These are phyloP conservation scores for Beta macrorhiza DNA, from an alignment of 179 eudicot genomes.

Conservation along the genomic window DNA sequence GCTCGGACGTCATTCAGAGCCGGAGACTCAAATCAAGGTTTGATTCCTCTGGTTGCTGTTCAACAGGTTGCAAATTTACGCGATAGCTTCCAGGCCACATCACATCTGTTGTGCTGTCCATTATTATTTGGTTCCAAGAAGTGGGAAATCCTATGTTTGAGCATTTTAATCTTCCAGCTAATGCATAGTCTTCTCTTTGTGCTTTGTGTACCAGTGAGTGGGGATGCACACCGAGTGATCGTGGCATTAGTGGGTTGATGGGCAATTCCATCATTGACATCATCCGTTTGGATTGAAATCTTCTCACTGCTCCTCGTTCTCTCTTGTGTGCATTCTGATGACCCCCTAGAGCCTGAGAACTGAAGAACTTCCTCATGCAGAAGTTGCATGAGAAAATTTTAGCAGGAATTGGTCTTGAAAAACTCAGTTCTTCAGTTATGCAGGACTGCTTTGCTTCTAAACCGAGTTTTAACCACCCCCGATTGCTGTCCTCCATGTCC, in stretches of 20 bases:
- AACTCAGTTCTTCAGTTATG: slow-evolving; percentile 24
- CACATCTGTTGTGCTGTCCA: slow-evolving; percentile 22
- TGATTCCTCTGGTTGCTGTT: slow-evolving; percentile 28
- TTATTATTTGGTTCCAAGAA: slow-evolving; percentile 21
- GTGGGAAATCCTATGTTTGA: slow-evolving; percentile 25
- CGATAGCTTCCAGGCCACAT: slow-evolving; percentile 63
- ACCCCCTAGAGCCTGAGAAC: slow-evolving; percentile 65
- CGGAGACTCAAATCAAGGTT: slow-evolving; percentile 52
- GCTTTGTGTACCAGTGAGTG: slow-evolving; percentile 56
- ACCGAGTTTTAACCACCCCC: slow-evolving; percentile 52
- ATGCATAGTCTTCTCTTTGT: slow-evolving; percentile 33
- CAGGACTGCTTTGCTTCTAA: slow-evolving; percentile 30
- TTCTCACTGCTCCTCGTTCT: slow-evolving; percentile 53
- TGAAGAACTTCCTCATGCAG: slow-evolving; percentile 58
- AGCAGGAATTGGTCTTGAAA: slow-evolving; percentile 30
- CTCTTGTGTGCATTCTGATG: slow-evolving; percentile 70
- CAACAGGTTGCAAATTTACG: slow-evolving; percentile 29
- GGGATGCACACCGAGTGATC: slow-evolving; percentile 51
- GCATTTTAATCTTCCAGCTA: slow-evolving; percentile 35
- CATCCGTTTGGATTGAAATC: slow-evolving; percentile 51
- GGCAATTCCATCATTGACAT: slow-evolving; percentile 41
- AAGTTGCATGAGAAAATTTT: slow-evolving; percentile 61
- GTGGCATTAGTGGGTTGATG: slow-evolving; percentile 33
- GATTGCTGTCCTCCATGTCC: slow-evolving; percentile 20
- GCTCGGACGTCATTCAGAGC: slow-evolving; percentile 31